These are phyloP conservation scores for Mimosa pudica DNA, from an alignment of 306 rosid genomes.

Conservation along the genomic window DNA sequence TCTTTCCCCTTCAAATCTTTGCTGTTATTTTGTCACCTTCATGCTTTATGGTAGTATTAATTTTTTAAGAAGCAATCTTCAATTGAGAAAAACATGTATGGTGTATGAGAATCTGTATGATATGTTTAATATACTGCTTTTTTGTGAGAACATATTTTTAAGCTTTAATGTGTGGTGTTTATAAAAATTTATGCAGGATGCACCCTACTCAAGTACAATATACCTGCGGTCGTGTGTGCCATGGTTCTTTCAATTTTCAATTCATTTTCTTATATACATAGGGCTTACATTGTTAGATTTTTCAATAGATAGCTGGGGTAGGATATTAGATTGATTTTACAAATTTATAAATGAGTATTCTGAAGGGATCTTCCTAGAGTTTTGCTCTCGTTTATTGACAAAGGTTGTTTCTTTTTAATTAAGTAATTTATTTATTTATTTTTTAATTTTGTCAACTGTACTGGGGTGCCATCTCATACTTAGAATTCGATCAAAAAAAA, in stretches of 20 bases:
- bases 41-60: slow-evolving; percentile 13
- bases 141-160: too few species aligned
- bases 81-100: not conserved
- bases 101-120: slow-evolving; percentile 2
- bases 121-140: slow-evolving; percentile 4
- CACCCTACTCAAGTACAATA: not conserved
- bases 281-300: slow-evolving; percentile 22
- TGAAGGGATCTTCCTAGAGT: slow-evolving; percentile 24
- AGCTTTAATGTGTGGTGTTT: slow-evolving; percentile 17
- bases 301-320: slow-evolving; percentile 18
- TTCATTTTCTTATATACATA: slow-evolving; percentile 27
- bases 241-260: slow-evolving; percentile 13
- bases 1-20: not conserved
- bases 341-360: slow-evolving; percentile 32
- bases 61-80: not conserved
- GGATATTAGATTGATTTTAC: slow-evolving; percentile 23
- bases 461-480: not conserved
- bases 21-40: not conserved
- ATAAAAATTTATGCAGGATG: slow-evolving; percentile 39
- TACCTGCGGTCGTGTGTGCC: slow-evolving; percentile 10
- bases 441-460: too few species aligned
- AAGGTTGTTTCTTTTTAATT: too few species aligned
- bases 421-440: too few species aligned
- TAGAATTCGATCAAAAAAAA: too few species aligned
- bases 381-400: too few species aligned